Percentiles rank a stretch among this genome's conserved stretches.
These are phyloP conservation scores for Trametes villosa DNA, from an alignment of 768 basidiomycete species.

Conservation along the genomic window DNA sequence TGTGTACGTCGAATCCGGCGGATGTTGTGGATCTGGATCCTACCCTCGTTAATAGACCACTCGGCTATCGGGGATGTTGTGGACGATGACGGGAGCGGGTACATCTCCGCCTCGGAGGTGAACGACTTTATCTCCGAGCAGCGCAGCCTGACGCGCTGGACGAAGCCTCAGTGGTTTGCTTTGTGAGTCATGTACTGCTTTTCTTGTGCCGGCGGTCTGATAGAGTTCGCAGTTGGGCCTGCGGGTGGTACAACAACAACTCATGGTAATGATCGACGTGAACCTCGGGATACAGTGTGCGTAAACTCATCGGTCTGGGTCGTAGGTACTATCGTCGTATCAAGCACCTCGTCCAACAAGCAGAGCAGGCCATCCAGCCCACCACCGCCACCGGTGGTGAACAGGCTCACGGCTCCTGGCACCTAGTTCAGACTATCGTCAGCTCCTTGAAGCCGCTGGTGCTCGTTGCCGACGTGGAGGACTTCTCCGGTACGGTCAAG, in stretches of 20 bases:
- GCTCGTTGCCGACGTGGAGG: conserved; percentile 13
- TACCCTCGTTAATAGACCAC: neutral
- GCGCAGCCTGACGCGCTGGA: neutral
- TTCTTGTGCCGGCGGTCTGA: neutral
- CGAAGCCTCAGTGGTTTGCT: conserved; percentile 15
- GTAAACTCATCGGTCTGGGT: neutral
- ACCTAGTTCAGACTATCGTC: neutral
- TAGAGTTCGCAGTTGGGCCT: conserved; percentile 8
- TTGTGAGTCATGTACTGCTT: conserved; percentile 16
- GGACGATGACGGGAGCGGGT: conserved; percentile 18
- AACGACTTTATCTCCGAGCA: conserved; percentile 14
- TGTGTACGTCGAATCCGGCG: conserved; percentile 6
- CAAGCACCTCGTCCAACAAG: neutral
- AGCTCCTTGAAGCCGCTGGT: conserved; percentile 4
- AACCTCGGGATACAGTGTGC: too few relatives aligned
- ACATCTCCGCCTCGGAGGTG: conserved; percentile 14
- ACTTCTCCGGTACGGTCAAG: conserved; percentile 1
- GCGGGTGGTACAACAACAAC: conserved; percentile 22
- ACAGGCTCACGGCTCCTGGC: neutral
- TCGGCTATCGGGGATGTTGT: conserved; percentile 18
- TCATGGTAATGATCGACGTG: neutral
- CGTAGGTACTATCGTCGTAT: conserved; percentile 9
- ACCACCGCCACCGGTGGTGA: neutral
- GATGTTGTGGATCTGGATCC: neutral
- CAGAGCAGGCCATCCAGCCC: neutral